phyloP scores from a whole-genome alignment of 176 grass and related monocot genomes.

The Elymus sibiricus region DNA sequence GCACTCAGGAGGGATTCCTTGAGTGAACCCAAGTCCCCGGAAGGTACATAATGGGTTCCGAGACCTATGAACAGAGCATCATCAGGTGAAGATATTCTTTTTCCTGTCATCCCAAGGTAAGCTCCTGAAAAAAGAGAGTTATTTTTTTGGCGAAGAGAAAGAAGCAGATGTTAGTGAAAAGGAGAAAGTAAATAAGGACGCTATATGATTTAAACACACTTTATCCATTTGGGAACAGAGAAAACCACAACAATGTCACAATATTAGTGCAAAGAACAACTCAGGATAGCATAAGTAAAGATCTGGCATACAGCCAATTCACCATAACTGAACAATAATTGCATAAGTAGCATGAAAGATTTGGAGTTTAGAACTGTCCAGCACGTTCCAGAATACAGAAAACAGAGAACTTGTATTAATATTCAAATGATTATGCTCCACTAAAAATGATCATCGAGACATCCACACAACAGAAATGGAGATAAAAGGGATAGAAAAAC shows the following conservation, averaged over 20 bases:
- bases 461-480: neutral
- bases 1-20: slow-evolving; percentile 73
- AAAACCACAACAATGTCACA: neutral
- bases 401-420: neutral
- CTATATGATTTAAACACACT: neutral
- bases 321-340: neutral
- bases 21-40: slow-evolving; percentile 54
- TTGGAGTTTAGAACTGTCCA: neutral
- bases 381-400: neutral
- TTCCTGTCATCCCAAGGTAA: slow-evolving; percentile 94
- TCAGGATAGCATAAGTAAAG: neutral
- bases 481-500: neutral
- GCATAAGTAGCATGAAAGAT: neutral
- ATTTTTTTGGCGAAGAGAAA: neutral
- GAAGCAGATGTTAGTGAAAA: neutral
- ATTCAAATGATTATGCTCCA: slow-evolving; percentile 8
- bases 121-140: slow-evolving; percentile 55
- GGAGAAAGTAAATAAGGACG: neutral
- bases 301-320: neutral
- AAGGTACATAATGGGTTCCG: slow-evolving; percentile 91
- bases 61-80: slow-evolving; percentile 95
- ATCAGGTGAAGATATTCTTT: slow-evolving; percentile 84
- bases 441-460: neutral
- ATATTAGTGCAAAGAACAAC: neutral
- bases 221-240: slow-evolving; percentile 4